Evolutionary conservation across 2,329 filamentous ascomycete species (phyloP), one percentile per base, ranked within the genome.

Genomic region (Talaromyces sp.): DNA sequence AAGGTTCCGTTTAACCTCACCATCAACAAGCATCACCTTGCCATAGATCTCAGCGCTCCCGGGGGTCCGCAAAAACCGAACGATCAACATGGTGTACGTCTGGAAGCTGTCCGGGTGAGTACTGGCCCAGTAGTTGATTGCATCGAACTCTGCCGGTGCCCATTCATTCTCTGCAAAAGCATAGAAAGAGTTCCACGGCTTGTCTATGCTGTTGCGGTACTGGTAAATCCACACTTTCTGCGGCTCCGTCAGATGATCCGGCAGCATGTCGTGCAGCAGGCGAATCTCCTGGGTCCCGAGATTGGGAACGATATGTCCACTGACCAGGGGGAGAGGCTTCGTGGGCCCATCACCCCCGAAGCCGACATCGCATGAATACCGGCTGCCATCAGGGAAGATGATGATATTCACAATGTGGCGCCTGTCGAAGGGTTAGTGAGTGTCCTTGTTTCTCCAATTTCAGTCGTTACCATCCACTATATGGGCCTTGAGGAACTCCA

Each of bases 321-420:
- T 71, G 4, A 76, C 67, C 1, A 88, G 70, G 0, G 79, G 81
- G 24, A 88, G 72, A 1, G 86, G 85, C n/a, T 71, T 70, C 1
- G 80, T 86, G 1, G 84, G 76, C 3, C 84, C 84, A 66, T 87
- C 84, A 10, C 85, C 84, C 35, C 86, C 86, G 66, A 89, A 88
- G 2, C 78, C 82, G 5, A 84, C 82, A 66, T 89, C 86, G 1
- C 83, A 66, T 50, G 79, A 75, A 69, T 81, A 88, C 60, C 77
- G 75, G 2, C 71, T 65, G 19, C 76, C 78, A 4, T 75, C 69
- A 29, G 76, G 70, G 8, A 87, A 71, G 1, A 78, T 79, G 41
- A 86, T 76, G 32, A 86, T 82, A 66, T 83, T 83, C 49, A 85
- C 79, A 32, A 86, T 80, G 67, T 87, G 84, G 17, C 80, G 76